These are phyloP conservation scores for Apiotrichum mycotoxinovorans DNA, from an alignment of 1,284 basidiomycete genomes.

Conservation along the genomic window DNA sequence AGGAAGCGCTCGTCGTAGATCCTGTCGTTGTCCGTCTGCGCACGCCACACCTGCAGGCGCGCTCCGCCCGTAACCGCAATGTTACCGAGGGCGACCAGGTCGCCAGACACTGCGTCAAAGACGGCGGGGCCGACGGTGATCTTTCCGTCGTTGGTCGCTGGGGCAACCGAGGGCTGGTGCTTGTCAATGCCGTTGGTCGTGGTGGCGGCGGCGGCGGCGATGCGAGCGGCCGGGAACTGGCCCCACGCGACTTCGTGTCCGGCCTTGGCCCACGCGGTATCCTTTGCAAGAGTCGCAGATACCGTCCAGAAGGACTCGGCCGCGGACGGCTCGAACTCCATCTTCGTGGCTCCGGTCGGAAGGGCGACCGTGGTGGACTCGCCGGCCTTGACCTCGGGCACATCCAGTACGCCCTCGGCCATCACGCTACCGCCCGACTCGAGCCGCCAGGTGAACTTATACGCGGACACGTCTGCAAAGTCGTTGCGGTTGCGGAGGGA, in stretches of 20 bases:
- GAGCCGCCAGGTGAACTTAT: slow-evolving; percentile 21
- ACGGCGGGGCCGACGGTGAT: slow-evolving; percentile 14
- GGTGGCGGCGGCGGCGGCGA: background rate
- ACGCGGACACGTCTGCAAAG: slow-evolving; percentile 15
- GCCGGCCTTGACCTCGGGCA: slow-evolving; percentile 1
- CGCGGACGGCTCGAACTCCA: background rate
- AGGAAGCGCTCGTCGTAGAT: background rate
- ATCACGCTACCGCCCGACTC: slow-evolving; percentile 12
- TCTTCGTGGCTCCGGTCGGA: too few relatives aligned
- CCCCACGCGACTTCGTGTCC: slow-evolving; percentile 26
- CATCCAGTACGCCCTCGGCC: slow-evolving; percentile 11
- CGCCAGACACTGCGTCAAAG: slow-evolving; percentile 13
- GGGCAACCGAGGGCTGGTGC: background rate
- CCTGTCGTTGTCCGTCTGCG: slow-evolving; percentile 26
- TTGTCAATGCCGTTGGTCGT: too few relatives aligned
- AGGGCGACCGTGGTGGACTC: slow-evolving; percentile 1
- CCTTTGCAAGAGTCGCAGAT: slow-evolving; percentile 3
- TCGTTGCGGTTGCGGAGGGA: slow-evolving; percentile 15
- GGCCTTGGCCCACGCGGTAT: slow-evolving; percentile 13
- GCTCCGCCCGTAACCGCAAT: background rate
- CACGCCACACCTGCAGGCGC: slow-evolving; percentile 24
- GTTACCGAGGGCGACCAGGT: slow-evolving; percentile 11
- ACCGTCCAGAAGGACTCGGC: slow-evolving; percentile 6
- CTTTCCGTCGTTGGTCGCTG: background rate
- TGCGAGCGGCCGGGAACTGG: slow-evolving; percentile 2